These are phyloP conservation scores for Penstemon newberryi DNA, from an alignment of 257 asterid genomes.

Conservation along the genomic window DNA sequence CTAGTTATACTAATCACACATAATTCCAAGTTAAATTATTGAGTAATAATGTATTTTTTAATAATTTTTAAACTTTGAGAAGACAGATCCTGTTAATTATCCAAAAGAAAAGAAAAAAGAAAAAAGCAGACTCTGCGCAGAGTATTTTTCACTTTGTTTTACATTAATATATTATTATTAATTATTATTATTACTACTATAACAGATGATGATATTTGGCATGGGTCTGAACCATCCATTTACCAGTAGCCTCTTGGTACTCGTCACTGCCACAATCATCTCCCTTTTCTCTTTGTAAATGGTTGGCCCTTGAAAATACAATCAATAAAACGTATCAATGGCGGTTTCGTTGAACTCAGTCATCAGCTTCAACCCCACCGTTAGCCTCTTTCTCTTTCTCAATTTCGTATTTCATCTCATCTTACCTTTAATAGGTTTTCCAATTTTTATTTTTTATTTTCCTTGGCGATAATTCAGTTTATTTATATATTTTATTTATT, in stretches of 20 bases:
- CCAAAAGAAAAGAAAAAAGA: too few relatives aligned
- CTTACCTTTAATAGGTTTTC: not conserved
- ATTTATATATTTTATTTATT: not conserved
- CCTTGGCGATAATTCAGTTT: not conserved
- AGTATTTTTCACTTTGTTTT: too few relatives aligned
- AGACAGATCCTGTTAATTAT: too few relatives aligned
- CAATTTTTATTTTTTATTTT: not conserved
- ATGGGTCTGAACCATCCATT: constrained; percentile 34
- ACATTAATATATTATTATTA: too few relatives aligned
- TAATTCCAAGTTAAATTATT: too few relatives aligned
- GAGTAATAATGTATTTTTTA: too few relatives aligned
- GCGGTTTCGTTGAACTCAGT: constrained; percentile 61
- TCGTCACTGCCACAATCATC: not conserved
- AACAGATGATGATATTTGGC: constrained; percentile 29
- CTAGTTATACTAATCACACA: too few relatives aligned
- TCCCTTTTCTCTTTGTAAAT: constrained; percentile 22
- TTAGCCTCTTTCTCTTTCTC: constrained; percentile 32
- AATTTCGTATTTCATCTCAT: not conserved
- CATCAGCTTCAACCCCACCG: constrained; percentile 48
- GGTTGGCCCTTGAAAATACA: constrained; percentile 35
- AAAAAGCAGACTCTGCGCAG: too few relatives aligned
- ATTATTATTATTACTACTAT: too few relatives aligned
- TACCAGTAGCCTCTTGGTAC: not conserved
- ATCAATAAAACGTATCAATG: constrained; percentile 34
- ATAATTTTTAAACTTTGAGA: too few relatives aligned